Percentiles rank a stretch among this genome's conserved stretches.
Conservation (phyloP, 2,329 filamentous ascomycete genomes). For the Xylariaceae sp. region DNA sequence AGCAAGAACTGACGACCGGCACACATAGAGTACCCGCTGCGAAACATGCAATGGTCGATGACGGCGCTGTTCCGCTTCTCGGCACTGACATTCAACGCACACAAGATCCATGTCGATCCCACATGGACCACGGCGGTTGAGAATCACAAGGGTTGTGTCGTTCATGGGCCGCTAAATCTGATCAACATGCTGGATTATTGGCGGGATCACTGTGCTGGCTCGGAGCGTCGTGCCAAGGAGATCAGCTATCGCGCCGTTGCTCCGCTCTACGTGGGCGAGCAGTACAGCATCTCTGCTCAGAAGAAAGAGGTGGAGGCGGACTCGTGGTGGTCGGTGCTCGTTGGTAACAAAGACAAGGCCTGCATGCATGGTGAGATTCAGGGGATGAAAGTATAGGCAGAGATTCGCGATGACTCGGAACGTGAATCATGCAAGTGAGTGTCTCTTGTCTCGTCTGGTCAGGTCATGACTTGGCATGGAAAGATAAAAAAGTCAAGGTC, state of each 20-base stretch:
- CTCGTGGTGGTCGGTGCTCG: conserved; percentile 41
- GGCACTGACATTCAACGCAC: conserved; percentile 78
- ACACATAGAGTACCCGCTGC: conserved; percentile 21
- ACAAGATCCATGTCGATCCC: conserved; percentile 76
- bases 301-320: conserved; percentile 34
- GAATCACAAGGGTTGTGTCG: conserved; percentile 64
- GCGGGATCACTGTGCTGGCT: conserved; percentile 43
- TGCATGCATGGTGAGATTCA: conserved; percentile 37
- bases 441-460: background rate
- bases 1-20: background rate
- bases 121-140: conserved; percentile 60
- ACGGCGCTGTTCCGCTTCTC: conserved; percentile 71
- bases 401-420: too few relatives aligned
- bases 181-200: conserved; percentile 67
- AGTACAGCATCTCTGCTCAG: conserved; percentile 54
- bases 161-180: conserved; percentile 75
- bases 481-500: too few relatives aligned
- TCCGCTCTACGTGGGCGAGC: conserved; percentile 64
- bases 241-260: conserved; percentile 64
- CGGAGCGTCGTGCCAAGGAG: conserved; percentile 24
- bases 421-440: background rate
- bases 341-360: conserved; percentile 37
- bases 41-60: conserved; percentile 41
- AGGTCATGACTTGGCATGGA: too few relatives aligned
- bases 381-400: background rate